phyloP scores from a whole-genome alignment of 345 rosid genomes.

The Gossypium herbaceum region DNA sequence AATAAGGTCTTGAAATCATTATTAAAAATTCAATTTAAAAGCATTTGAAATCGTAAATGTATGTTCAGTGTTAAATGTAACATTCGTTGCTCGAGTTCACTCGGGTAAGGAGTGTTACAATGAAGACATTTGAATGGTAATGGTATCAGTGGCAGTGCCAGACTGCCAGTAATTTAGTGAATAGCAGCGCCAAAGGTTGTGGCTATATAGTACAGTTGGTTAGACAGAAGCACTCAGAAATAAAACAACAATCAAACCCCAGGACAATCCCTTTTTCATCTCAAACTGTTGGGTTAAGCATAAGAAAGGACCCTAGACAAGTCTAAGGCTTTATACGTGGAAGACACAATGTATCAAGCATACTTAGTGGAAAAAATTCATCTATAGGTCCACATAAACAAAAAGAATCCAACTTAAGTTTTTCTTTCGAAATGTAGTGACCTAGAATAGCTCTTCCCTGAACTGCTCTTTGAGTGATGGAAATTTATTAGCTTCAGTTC shows the following conservation, averaged over 20 bases:
- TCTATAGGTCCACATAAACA: not conserved
- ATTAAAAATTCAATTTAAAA: too few species aligned
- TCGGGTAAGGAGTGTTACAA: too few species aligned
- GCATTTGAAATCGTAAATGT: too few species aligned
- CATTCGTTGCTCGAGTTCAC: too few species aligned
- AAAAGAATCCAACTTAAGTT: not conserved
- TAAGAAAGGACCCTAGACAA: not conserved
- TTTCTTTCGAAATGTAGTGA: not conserved
- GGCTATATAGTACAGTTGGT: not conserved
- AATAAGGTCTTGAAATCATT: too few species aligned
- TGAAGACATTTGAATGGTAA: not conserved
- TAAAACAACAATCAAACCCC: not conserved
- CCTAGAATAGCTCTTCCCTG: not conserved
- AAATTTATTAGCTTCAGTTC: not conserved
- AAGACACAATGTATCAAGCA: not conserved
- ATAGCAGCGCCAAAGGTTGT: not conserved
- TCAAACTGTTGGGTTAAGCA: not conserved
- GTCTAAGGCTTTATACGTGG: not conserved
- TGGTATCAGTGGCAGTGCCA: not conserved
- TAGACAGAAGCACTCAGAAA: not conserved
- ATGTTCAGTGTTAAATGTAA: too few species aligned
- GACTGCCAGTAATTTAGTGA: not conserved
- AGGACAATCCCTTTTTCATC: not conserved
- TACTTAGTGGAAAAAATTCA: not conserved
- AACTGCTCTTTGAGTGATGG: not conserved